Evolutionary conservation across 495 filamentous ascomycete genomes (phyloP), one percentile per base, ranked within the genome.

Genomic region (Talaromyces wortmannii): DNA sequence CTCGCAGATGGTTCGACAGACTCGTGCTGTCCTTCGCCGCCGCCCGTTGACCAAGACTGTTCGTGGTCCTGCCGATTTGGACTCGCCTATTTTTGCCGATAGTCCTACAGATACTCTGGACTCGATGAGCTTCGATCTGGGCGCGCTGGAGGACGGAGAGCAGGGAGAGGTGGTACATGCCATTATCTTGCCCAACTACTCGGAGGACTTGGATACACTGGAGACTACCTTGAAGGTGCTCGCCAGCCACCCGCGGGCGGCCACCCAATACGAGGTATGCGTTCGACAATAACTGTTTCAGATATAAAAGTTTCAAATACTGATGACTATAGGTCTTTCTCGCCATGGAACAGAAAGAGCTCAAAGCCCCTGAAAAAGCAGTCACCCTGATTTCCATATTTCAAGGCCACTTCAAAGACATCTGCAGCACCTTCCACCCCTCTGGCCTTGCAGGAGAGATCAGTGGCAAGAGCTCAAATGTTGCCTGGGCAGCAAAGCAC

Each of bases 261-360:
- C 75, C 45, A 71, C 74, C 50, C 77, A 75, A 44, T 88, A 88
- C 68, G 83, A 88, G 71, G 84, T 86, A 67, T 82, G 13, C 16
- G 7, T 23, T 7, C 8, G 43, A 55, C 15, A 78, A 44, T 18
- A 15, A 49, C 23, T 47, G 30, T 52, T 50, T 31, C 46, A 31
- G 42, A 58, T 54, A 30, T 32, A 30, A 13, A 30, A 32, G n/a
- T 17, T 5, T 42, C 65, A 62, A 45, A 63, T 56, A 47, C 52
- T 55, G 5, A 57, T 18, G 5, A 42, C 8, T 52, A 18, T 61
- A 88, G 84, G 68, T 88, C 47, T 85, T 81, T 62, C 73, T 88
- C n/a, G 84, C 83, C n/a, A 86, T 88, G 84, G 84, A 88, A 58
- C 68, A 80, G 48, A 78, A 83, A 48, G 84, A 88, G 62, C 59